These are phyloP conservation scores for Trichoderma gracile DNA, from an alignment of 2,329 filamentous ascomycete species.

Conservation along the genomic window DNA sequence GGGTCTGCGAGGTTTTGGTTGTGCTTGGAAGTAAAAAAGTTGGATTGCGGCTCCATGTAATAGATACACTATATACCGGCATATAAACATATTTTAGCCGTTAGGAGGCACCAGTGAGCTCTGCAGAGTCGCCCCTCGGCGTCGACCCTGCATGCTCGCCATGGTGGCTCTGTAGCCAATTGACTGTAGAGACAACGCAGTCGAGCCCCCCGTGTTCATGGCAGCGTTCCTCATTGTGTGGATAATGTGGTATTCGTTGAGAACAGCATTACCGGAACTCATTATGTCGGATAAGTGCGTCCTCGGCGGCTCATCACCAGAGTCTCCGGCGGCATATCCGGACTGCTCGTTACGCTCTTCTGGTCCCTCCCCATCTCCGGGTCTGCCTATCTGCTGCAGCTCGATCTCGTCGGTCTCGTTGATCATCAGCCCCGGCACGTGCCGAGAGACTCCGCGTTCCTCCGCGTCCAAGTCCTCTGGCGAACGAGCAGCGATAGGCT, in stretches of 20 bases:
- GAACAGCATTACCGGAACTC: slow-evolving; percentile 55
- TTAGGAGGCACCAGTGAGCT: slow-evolving; percentile 25
- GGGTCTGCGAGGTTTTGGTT: neutral
- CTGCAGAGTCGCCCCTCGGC: slow-evolving; percentile 41
- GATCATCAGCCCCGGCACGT: slow-evolving; percentile 38
- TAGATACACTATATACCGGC: slow-evolving; percentile 3
- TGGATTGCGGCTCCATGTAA: slow-evolving; percentile 7
- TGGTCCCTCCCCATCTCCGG: slow-evolving; percentile 32
- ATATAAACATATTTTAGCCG: slow-evolving; percentile 27
- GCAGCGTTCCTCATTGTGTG: slow-evolving; percentile 52
- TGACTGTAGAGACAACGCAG: slow-evolving; percentile 55
- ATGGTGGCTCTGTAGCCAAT: slow-evolving; percentile 56
- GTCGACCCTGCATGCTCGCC: slow-evolving; percentile 51
- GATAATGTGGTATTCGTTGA: slow-evolving; percentile 56
- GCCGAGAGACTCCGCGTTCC: slow-evolving; percentile 53
- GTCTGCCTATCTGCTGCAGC: slow-evolving; percentile 41
- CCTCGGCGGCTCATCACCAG: slow-evolving; percentile 37
- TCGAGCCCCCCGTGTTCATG: slow-evolving; percentile 48
- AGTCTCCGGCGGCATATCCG: slow-evolving; percentile 36
- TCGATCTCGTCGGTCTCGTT: slow-evolving; percentile 49
- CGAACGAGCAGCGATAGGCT: slow-evolving; percentile 34
- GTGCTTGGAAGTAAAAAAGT: slow-evolving; percentile 1
- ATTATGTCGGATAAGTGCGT: slow-evolving; percentile 51
- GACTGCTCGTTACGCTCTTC: slow-evolving; percentile 27
- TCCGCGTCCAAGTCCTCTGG: slow-evolving; percentile 58